Evolutionary conservation across 148 eudicot species (phyloP).

Genomic region (Diospyros kaki): DNA sequence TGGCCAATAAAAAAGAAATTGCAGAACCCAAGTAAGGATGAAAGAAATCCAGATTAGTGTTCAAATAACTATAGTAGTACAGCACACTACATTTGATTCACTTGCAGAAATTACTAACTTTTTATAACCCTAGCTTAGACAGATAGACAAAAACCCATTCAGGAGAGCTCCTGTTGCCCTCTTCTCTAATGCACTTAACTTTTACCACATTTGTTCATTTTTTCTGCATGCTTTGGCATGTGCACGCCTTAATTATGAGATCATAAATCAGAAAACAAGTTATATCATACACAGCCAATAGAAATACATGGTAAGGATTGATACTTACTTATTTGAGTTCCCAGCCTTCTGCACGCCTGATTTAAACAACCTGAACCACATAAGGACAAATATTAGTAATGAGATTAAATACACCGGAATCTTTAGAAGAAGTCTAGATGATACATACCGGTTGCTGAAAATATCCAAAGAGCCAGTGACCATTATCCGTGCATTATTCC

Average conservation of each 20-base stretch:
- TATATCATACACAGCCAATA: not conserved
- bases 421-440: not conserved
- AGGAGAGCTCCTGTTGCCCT: not conserved
- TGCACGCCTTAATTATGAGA: not conserved
- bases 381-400: slow-evolving; percentile 1
- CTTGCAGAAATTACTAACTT: no score
- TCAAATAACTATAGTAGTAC: not conserved
- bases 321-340: slow-evolving; percentile 59
- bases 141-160: not conserved
- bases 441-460: slow-evolving; percentile 71
- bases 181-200: not conserved
- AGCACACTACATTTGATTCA: not conserved
- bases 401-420: not conserved
- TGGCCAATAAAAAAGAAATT: no score
- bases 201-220: not conserved
- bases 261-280: no score
- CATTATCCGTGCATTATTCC: slow-evolving; percentile 78
- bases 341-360: slow-evolving; percentile 83
- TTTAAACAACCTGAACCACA: slow-evolving; percentile 53
- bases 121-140: no score
- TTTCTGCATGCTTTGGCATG: not conserved
- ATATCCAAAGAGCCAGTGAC: slow-evolving; percentile 76
- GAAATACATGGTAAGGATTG: not conserved
- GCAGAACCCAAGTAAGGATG: no score
- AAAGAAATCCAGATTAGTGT: not conserved